Percentiles rank a stretch among this genome's conserved stretches.
Conservation (phyloP, 768 basidiomycete genomes). For the Termitomyces titanicus region DNA sequence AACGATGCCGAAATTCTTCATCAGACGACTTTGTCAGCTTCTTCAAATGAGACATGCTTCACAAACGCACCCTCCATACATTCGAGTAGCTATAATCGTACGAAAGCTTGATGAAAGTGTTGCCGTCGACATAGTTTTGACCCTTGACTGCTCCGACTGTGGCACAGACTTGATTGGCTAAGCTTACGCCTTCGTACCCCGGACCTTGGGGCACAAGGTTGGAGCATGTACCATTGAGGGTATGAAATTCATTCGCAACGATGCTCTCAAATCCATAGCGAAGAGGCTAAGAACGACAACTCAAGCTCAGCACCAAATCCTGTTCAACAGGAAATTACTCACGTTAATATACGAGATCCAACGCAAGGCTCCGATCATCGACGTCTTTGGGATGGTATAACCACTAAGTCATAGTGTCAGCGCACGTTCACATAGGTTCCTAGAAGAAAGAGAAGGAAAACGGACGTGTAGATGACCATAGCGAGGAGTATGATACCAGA, state of each 20-base stretch:
- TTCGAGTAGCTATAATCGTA: slow-evolving; percentile 44
- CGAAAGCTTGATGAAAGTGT: slow-evolving; percentile 42
- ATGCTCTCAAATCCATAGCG: slow-evolving; percentile 73
- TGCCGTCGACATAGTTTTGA: slow-evolving; percentile 56
- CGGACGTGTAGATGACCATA: slow-evolving; percentile 52
- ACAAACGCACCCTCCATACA: slow-evolving; percentile 37
- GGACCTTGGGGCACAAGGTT: slow-evolving; percentile 58
- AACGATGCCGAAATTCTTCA: slow-evolving; percentile 66
- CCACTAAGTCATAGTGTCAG: slow-evolving; percentile 26
- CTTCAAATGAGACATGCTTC: background rate
- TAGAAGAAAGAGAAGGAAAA: slow-evolving; percentile 16
- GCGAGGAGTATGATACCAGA: slow-evolving; percentile 41
- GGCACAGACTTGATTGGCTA: slow-evolving; percentile 75
- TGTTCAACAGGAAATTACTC: slow-evolving; percentile 11
- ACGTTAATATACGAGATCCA: slow-evolving; percentile 69
- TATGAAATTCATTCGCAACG: slow-evolving; percentile 80
- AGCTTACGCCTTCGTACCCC: slow-evolving; percentile 51
- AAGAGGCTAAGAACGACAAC: slow-evolving; percentile 44
- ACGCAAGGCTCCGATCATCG: slow-evolving; percentile 64
- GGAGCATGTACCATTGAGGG: slow-evolving; percentile 57
- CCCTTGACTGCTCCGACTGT: slow-evolving; percentile 65
- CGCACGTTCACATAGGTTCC: background rate
- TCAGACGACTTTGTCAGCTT: background rate
- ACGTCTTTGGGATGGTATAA: slow-evolving; percentile 55
- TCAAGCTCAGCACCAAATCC: background rate